phyloP scores from a whole-genome alignment of 148 eudicot species.

The Rhododendron henanense region DNA sequence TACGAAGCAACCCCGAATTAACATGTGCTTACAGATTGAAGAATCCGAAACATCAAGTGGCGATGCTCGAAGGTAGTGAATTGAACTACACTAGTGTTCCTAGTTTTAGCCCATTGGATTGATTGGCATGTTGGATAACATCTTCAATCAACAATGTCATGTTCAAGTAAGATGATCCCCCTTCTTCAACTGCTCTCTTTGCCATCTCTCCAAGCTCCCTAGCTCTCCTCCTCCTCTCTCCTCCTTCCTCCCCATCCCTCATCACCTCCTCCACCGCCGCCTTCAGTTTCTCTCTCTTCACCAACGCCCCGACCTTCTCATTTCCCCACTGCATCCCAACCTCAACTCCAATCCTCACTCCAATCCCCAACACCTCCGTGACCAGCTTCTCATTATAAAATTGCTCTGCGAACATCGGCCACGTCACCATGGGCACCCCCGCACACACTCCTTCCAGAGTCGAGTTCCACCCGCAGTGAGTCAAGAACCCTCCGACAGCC shows the following conservation, averaged over 20 bases:
- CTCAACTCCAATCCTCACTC: conserved; percentile 42
- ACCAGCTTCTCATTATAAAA: conserved; percentile 49
- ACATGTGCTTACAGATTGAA: too few relatives aligned
- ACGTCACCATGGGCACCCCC: conserved; percentile 52
- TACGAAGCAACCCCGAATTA: too few relatives aligned
- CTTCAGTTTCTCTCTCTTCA: conserved; percentile 27
- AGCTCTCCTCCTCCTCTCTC: conserved; percentile 33
- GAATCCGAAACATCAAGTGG: too few relatives aligned
- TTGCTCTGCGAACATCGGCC: conserved; percentile 63
- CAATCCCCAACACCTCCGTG: conserved; percentile 34
- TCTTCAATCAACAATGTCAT: conserved; percentile 34
- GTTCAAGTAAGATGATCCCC: conserved; percentile 40
- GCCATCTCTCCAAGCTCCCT: conserved; percentile 31
- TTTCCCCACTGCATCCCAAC: conserved; percentile 28
- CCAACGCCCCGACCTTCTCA: conserved; percentile 27
- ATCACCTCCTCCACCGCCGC: conserved; percentile 29
- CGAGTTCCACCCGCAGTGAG: conserved; percentile 69
- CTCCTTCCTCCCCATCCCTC: conserved; percentile 29
- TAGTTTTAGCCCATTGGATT: background rate
- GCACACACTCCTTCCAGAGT: conserved; percentile 37
- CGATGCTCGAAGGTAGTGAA: background rate
- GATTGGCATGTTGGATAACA: conserved; percentile 2
- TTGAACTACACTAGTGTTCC: background rate
- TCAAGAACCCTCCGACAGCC: conserved; percentile 36
- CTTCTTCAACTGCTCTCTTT: conserved; percentile 27